Conservation (phyloP, 2,329 filamentous ascomycete species). For the Botrytis paeoniae region DNA sequence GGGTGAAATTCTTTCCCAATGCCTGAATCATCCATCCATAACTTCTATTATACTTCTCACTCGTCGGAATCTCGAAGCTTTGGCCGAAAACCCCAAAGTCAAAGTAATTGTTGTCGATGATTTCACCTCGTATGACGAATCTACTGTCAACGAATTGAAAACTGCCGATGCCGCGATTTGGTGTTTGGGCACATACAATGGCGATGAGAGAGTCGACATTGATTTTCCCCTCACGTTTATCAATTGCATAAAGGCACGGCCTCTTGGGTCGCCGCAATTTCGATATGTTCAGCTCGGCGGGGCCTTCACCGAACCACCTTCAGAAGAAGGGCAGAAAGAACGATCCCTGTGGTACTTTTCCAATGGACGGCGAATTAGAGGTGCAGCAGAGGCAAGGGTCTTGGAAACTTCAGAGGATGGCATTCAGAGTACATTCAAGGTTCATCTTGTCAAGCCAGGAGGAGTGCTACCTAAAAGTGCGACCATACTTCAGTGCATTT, state of each 20-base stretch:
- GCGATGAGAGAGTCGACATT: background rate
- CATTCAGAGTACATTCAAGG: background rate
- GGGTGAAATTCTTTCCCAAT: background rate
- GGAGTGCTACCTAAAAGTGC: background rate
- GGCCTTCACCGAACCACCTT: slow-evolving; percentile 2
- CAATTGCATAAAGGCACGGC: background rate
- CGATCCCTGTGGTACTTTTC: background rate
- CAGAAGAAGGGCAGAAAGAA: background rate
- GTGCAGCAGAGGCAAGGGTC: background rate
- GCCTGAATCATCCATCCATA: background rate
- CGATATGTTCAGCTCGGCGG: background rate
- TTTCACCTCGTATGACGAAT: slow-evolving; percentile 4
- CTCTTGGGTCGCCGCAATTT: background rate
- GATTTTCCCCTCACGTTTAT: slow-evolving; percentile 1
- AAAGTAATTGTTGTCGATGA: background rate
- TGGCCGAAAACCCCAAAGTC: background rate
- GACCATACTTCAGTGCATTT: background rate
- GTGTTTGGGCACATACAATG: slow-evolving; percentile 6
- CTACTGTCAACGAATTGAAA: background rate
- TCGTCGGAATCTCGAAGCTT: background rate
- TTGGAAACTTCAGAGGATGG: background rate
- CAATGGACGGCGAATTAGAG: background rate
- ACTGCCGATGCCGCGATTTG: slow-evolving; percentile 1
- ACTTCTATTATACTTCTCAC: background rate
- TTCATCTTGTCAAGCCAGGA: slow-evolving; percentile 5